Evolutionary conservation across 495 filamentous ascomycete species (phyloP), one percentile per base, ranked within the genome.

Genomic region (Chaetomium fimeti): DNA sequence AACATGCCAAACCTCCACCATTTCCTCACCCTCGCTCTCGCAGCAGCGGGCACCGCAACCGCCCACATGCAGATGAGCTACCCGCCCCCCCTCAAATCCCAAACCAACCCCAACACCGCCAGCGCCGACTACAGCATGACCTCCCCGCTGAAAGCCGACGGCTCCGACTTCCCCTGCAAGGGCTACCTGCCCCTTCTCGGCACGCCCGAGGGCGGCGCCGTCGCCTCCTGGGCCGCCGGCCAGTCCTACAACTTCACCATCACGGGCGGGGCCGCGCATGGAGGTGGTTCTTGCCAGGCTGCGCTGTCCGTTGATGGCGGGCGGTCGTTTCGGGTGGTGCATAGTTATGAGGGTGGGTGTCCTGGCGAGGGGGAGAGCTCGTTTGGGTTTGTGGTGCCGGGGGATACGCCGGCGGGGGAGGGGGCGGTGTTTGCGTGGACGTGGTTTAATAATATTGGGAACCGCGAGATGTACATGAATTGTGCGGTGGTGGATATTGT

Each of bases 391-490:
- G 78, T 64, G 0, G 78, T 91, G 48, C 88, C 88, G 0, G 69
- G 75, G 6, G 78, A 79, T n/a, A 70, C 85, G n/a, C 78, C 78
- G 2, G 76, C 79, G 13, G 84, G 85, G 5, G 76, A 81, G 53
- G 87, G 84, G 13, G 84, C 86, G 1, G 79, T 87, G 9, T 79
- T 97, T 45, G 85, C 86, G 15, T 96, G 90, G 82, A 89, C 88
- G n/a, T 96, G 92, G 92, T 92, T 91, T 80, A 97, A 96, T 80
- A 86, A 86, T 53, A 68, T 91, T 48, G 91, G 91, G 47, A 90
- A 92, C 74, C 81, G 90, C 13, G 92, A 97, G 73, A 90, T 93
- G 87, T 96, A 95, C 79, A 93, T 92, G 91, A 90, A 93, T 80
- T 97, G 92, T 63, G 89, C 86, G 5, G 83, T 88, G 24, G 82